Conservation (phyloP, 495 filamentous ascomycete genomes). For the Penicillium fimorum region DNA sequence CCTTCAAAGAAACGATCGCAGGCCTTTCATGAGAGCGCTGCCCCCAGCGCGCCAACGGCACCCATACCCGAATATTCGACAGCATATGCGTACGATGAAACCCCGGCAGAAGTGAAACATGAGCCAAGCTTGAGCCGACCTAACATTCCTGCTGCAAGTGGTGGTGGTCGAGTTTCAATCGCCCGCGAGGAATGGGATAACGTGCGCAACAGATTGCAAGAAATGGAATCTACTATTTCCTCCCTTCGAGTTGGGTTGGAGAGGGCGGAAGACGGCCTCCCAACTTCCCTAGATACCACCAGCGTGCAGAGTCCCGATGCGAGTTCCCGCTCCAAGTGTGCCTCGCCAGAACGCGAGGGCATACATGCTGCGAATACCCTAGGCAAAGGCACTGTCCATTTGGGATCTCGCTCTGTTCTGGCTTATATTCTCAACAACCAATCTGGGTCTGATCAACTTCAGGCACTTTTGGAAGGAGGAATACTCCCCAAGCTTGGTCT, state of each 20-base stretch:
- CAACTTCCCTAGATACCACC: constrained; percentile 32
- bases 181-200: constrained; percentile 50
- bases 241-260: constrained; percentile 43
- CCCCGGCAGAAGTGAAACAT: constrained; percentile 24
- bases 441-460: constrained; percentile 64
- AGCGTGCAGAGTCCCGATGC: constrained; percentile 64
- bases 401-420: constrained; percentile 59
- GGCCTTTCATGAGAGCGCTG: constrained; percentile 33
- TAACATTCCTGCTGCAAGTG: constrained; percentile 18
- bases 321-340: constrained; percentile 38
- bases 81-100: constrained; percentile 27
- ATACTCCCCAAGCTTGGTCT: constrained; percentile 79
- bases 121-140: constrained; percentile 26
- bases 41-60: constrained; percentile 17
- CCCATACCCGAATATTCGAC: constrained; percentile 17
- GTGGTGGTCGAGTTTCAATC: constrained; percentile 38
- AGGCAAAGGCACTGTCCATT: constrained; percentile 55
- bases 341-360: constrained; percentile 50
- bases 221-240: constrained; percentile 46
- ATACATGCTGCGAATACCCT: constrained; percentile 54
- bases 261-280: constrained; percentile 34
- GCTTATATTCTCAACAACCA: constrained; percentile 59
- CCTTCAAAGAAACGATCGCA: constrained; percentile 55
- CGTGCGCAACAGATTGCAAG: constrained; percentile 40
- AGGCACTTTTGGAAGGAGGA: constrained; percentile 67